Conservation (phyloP, 768 basidiomycete species). For the Tricholoma matsutake region DNA sequence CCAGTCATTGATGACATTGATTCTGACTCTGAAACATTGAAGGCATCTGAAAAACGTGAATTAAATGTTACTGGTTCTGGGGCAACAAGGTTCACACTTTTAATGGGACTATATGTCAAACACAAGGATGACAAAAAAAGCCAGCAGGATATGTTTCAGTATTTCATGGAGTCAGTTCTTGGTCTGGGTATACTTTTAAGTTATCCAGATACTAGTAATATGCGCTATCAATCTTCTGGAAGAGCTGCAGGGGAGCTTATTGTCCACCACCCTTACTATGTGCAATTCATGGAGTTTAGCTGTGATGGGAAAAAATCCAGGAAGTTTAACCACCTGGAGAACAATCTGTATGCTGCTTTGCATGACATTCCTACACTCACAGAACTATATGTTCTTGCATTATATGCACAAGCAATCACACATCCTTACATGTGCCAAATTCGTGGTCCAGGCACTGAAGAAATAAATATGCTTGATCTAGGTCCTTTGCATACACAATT, state of each 20-base stretch:
- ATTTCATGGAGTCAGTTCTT: slow-evolving; percentile 19
- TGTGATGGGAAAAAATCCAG: slow-evolving; percentile 24
- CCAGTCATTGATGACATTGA: slow-evolving; percentile 13
- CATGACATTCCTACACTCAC: slow-evolving; percentile 22
- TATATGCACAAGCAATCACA: slow-evolving; percentile 25
- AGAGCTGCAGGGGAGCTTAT: slow-evolving; percentile 27
- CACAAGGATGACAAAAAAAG: slow-evolving; percentile 38
- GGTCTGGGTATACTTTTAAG: slow-evolving; percentile 15
- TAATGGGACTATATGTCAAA: slow-evolving; percentile 31
- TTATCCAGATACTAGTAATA: slow-evolving; percentile 35
- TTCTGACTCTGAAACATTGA: background rate
- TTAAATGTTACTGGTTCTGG: slow-evolving; percentile 22
- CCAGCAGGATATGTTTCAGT: slow-evolving; percentile 21
- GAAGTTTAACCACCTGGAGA: slow-evolving; percentile 21
- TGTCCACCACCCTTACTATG: slow-evolving; percentile 16
- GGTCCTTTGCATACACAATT: slow-evolving; percentile 21
- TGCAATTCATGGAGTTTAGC: slow-evolving; percentile 22
- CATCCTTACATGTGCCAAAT: slow-evolving; percentile 27
- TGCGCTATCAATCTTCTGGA: slow-evolving; percentile 25
- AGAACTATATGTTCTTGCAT: slow-evolving; percentile 23
- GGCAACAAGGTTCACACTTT: slow-evolving; percentile 21
- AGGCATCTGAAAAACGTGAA: slow-evolving; percentile 14
- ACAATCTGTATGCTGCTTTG: slow-evolving; percentile 25
- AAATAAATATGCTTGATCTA: slow-evolving; percentile 23
- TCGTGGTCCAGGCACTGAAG: slow-evolving; percentile 9